Evolutionary conservation across 2,329 filamentous ascomycete species (phyloP).

Genomic region (Drechslerella stenobrocha): DNA sequence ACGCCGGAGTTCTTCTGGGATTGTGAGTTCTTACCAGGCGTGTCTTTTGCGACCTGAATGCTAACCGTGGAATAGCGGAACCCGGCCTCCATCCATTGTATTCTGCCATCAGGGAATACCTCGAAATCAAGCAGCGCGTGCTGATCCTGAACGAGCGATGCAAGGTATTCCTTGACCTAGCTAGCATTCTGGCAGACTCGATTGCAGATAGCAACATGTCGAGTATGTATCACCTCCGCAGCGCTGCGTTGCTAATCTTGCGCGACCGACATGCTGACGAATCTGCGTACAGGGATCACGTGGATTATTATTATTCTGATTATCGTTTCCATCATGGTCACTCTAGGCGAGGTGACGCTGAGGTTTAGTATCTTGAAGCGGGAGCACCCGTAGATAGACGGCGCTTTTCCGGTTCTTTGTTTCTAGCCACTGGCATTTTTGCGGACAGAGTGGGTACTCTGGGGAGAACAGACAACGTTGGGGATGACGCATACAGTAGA

Average conservation of each 20-base stretch:
- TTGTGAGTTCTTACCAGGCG: constrained; percentile 54
- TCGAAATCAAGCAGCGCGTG: constrained; percentile 94
- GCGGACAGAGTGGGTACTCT: constrained; percentile 17
- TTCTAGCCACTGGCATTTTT: constrained; percentile 27
- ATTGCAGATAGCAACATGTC: constrained; percentile 96
- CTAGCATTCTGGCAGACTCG: constrained; percentile 88
- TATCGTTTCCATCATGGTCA: constrained; percentile 84
- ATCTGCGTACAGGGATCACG: constrained; percentile 66
- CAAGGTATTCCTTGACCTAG: constrained; percentile 91
- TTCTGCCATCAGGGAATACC: constrained; percentile 89
- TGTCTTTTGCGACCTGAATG: not conserved
- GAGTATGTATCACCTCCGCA: constrained; percentile 59
- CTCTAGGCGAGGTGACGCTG: constrained; percentile 82
- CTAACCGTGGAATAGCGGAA: constrained; percentile 61
- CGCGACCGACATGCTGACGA: not conserved
- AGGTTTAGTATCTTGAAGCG: constrained; percentile 73
- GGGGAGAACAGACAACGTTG: constrained; percentile 11
- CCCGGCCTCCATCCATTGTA: constrained; percentile 94
- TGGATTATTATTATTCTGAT: constrained; percentile 99
- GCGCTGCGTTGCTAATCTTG: not conserved
- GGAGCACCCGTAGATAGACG: constrained; percentile 56
- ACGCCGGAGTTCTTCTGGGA: constrained; percentile 99
- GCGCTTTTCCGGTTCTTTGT: constrained; percentile 7
- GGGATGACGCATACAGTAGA: not conserved
- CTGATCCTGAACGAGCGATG: constrained; percentile 97